These are phyloP conservation scores for Trichoderma gracile DNA, from an alignment of 2,329 filamentous ascomycete genomes.

Conservation along the genomic window DNA sequence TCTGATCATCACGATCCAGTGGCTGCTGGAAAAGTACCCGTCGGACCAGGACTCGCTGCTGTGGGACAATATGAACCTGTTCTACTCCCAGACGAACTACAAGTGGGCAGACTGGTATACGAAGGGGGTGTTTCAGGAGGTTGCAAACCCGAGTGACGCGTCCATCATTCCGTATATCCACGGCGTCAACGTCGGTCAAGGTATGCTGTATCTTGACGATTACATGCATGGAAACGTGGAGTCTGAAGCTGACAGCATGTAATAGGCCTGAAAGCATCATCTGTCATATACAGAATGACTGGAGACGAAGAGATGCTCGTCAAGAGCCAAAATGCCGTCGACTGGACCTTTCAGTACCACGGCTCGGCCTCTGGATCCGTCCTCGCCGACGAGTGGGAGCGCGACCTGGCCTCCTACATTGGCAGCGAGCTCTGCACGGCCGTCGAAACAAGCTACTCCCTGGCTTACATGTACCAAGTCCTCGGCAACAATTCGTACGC, in stretches of 20 bases:
- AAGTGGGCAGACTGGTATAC: slow-evolving; percentile 38
- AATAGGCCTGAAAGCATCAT: slow-evolving; percentile 43
- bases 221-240: too few species aligned
- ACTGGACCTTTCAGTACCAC: slow-evolving; percentile 42
- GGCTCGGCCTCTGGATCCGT: slow-evolving; percentile 45
- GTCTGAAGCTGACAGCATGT: too few species aligned
- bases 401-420: slow-evolving; percentile 41
- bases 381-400: slow-evolving; percentile 45
- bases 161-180: slow-evolving; percentile 40
- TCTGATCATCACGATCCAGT: slow-evolving; percentile 43
- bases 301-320: slow-evolving; percentile 40
- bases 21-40: slow-evolving; percentile 42
- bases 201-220: slow-evolving; percentile 30
- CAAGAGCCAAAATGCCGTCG: slow-evolving; percentile 42
- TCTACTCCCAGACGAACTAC: slow-evolving; percentile 36
- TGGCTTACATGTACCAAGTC: slow-evolving; percentile 39
- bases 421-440: slow-evolving; percentile 42
- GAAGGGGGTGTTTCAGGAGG: slow-evolving; percentile 29
- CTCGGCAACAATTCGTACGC: slow-evolving; percentile 44
- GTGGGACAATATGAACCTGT: slow-evolving; percentile 46
- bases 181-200: slow-evolving; percentile 48
- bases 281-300: slow-evolving; percentile 45
- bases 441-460: slow-evolving; percentile 39
- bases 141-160: slow-evolving; percentile 28
- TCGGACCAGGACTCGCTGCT: slow-evolving; percentile 33